Evolutionary conservation across 306 rosid species (phyloP), one percentile per base, ranked within the genome.

Genomic region (Rosa lucieae): DNA sequence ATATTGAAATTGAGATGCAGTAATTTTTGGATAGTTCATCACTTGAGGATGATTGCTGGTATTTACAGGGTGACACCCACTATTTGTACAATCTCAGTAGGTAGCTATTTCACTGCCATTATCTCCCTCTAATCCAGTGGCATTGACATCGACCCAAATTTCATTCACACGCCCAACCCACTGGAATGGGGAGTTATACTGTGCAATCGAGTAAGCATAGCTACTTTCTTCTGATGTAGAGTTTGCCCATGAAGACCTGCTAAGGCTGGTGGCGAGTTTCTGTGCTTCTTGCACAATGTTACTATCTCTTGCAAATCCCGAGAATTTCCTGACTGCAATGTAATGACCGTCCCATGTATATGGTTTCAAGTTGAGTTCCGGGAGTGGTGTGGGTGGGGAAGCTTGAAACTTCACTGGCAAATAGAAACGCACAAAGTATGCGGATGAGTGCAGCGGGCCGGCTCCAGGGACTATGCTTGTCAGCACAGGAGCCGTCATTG

Each of bases 131-230:
- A 87, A 59, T 3, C 84, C 78, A 48, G 89, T 83, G 14, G 89
- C 86, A 77, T 80, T 70, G 51, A 92, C 20, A 26, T 89, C 97
- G 13, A 88, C 94, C 98, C 97, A 92, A 72, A 94, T 92, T 84
- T 92, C 96, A 73, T 92, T 94, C 23, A 51, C 86, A 39, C 94
- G 91, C 11, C 90, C 90, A 35, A 72, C 68, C 46, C 89, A 52
- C 73, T 73, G 46, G 37, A 89, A 82, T 4, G 97, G 97, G 76
- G 87, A 77, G 58, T 82, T 76, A 72, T 92, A 92, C 77, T 92
- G 97, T 0, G 93, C 98, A 75, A 94, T 91, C 0, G 97, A 90
- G 82, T 94, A 94, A 63, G 88, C 92, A 15, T 21, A 70, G 15
- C 40, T 80, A 72, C 79, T 79, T 61, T 43, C 61, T n/a, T 88